These are phyloP conservation scores for Gracilaria vermiculophylla DNA, from an alignment of 23 red algal species.

Conservation along the genomic window DNA sequence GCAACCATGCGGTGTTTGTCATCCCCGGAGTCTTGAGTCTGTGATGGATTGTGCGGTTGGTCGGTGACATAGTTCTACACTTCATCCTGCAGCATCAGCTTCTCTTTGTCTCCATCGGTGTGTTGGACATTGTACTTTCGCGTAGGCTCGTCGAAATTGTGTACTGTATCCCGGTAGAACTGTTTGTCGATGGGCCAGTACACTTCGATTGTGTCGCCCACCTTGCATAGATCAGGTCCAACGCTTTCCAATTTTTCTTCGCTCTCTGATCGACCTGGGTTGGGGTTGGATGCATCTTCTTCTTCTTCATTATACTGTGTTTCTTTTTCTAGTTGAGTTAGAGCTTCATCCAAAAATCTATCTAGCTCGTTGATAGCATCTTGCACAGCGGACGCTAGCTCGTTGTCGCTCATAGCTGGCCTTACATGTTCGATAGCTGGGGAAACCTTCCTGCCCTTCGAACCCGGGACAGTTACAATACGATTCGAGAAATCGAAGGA, in stretches of 20 bases:
- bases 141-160: not conserved
- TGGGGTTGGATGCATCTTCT: not conserved
- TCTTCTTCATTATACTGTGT: no score
- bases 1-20: not conserved
- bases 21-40: no score
- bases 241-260: no score
- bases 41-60: no score
- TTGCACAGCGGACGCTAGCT: constrained; percentile 24
- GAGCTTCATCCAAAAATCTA: not conserved
- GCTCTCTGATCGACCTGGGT: no score
- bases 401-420: not conserved
- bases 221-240: not conserved
- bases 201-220: not conserved
- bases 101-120: constrained; percentile 19
- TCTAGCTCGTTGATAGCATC: constrained; percentile 19
- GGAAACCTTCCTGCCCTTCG: not conserved
- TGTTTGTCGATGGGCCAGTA: not conserved
- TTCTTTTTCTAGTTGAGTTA: not conserved
- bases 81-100: not conserved
- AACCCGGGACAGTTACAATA: not conserved
- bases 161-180: not conserved
- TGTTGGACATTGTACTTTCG: not conserved
- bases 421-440: constrained; percentile 17
- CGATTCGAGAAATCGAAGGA: not conserved
- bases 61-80: not conserved